Base-by-base conservation (phyloP, 2,329 filamentous ascomycete species). In the Hymenoscyphus albidus region DNA sequence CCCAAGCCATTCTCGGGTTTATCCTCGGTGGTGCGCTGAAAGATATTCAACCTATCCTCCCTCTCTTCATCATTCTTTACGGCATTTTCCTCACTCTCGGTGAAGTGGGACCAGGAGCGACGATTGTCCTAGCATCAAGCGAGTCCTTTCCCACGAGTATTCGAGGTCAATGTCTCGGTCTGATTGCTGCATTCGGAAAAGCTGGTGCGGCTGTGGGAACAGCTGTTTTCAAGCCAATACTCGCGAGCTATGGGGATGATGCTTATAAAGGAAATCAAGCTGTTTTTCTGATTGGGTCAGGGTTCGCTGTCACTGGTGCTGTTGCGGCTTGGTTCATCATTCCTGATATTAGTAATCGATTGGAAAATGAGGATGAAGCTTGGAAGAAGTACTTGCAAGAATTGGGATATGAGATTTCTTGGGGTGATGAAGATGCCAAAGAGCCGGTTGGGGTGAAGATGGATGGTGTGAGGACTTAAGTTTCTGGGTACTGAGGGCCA, bases 71-170 rank as follows among this genome's bases (percentile, higher is more conserved):
- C 1, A 88, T 93, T 6, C 85, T 94, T 2, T 94, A 93, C 70
- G 91, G 87, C 14, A 81, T 95, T 68, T 95, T 95, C 79, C 80
- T 92, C 1, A 84, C 88, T 0, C 81, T 94, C 1, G 91, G 91
- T 58, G 91, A 95, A 76, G 78, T 96, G 48, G 93, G 93, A 0
- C 92, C 93, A 0, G 93, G 93, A 12, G 91, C 97, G 79, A 97
- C 96, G 76, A 96, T 97, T 70, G 93, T 93, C 2, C 83, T 97
- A 0, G 77, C 96, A 38, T 93, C 93, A 0, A 89, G 90, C 58
- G 97, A 97, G 80, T 93, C 91, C 1, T 93, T 88, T 72, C 92
- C 93, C 0, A 97, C 93, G 3, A 89, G 90, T 22, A 88, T 97
- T 16, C 85, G 93, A 51, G 93, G 93, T 2, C 86, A 91, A 74